Base-by-base conservation (phyloP, 306 rosid species). In the Biancaea sappan region DNA sequence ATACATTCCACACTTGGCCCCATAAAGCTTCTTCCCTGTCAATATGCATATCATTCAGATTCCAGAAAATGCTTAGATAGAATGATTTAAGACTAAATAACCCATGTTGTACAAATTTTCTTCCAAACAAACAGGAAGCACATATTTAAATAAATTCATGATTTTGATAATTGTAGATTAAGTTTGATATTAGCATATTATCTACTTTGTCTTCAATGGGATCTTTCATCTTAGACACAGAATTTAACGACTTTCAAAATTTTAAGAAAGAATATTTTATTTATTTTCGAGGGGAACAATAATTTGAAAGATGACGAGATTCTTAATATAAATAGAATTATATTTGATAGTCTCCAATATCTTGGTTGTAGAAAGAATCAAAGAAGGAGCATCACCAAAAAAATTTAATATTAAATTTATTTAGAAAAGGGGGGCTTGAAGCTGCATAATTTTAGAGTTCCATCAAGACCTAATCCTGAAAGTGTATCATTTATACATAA, bases 241-340 rank as follows among this genome's bases (percentile, higher is more conserved):
- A 47, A 67, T 28, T 41, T 32, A 25, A 76, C 52, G 43, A 66
- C 71, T 31, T 48, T 29, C 71, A 70, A 58, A 19, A 35, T n/a
- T 16, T 25, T 21, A 65, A 3, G 15, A 6, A 58, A 31, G 50
- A 24, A 63, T 21, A 66, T 7, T 21, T 22, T 13, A 64, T 43
- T 43, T 65, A 8, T 26, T 18, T 32, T 14, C 16, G 12, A 40
- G 11, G 56, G 51, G 15, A 14, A 43, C 9, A 41, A 24, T 28
- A 43, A 14, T 24, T 24, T 43, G 18, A n/a, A 41, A 14, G 19
- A 43, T 41, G 19, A 43, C 15, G 51, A 66, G 56, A 25, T 65
- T 41, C 71, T 43, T 8, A 16, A 15, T 13, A 25, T 15, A 41
- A 41, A 14, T 25, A 41, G 24, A 41, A 22, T 12, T 22, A 24